phyloP scores from a whole-genome alignment of 108 stramenopile genomes.

The Discostella stelligeroides region DNA sequence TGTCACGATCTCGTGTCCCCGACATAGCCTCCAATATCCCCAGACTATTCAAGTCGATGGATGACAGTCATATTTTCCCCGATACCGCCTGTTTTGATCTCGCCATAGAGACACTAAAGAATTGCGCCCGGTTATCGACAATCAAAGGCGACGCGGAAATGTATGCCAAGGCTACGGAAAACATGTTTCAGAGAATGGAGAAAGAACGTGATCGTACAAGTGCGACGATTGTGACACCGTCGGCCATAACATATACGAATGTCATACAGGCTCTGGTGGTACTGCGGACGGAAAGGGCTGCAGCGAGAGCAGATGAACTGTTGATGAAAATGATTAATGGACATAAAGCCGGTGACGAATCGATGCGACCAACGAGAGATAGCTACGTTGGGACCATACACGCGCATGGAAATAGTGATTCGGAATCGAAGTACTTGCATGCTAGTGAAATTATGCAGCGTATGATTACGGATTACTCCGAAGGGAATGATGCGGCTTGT shows the following conservation, averaged over 20 bases:
- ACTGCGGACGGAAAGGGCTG: slow-evolving; percentile 34
- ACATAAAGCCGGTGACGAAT: slow-evolving; percentile 37
- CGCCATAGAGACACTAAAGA: slow-evolving; percentile 72
- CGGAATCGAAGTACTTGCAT: slow-evolving; percentile 21
- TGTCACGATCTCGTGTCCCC: slow-evolving; percentile 42
- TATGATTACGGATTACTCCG: slow-evolving; percentile 44
- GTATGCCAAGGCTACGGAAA: slow-evolving; percentile 54
- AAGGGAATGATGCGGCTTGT: slow-evolving; percentile 40
- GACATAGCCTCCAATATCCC: slow-evolving; percentile 54
- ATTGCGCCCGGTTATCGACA: slow-evolving; percentile 49
- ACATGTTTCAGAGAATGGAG: slow-evolving; percentile 67
- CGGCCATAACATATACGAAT: slow-evolving; percentile 65
- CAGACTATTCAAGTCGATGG: slow-evolving; percentile 61
- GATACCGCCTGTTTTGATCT: slow-evolving; percentile 68
- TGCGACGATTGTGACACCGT: slow-evolving; percentile 46
- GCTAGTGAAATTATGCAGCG: slow-evolving; percentile 49
- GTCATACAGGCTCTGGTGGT: slow-evolving; percentile 71
- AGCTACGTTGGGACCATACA: slow-evolving; percentile 50
- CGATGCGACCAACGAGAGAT: slow-evolving; percentile 46
- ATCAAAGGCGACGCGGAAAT: slow-evolving; percentile 27
- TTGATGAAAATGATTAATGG: slow-evolving; percentile 42
- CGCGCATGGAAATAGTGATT: slow-evolving; percentile 33
- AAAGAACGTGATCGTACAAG: slow-evolving; percentile 65
- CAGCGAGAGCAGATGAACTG: slow-evolving; percentile 35
- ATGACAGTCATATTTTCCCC: slow-evolving; percentile 63